Conservation (phyloP, 2,329 filamentous ascomycete genomes). For the Fusarium concolor region DNA sequence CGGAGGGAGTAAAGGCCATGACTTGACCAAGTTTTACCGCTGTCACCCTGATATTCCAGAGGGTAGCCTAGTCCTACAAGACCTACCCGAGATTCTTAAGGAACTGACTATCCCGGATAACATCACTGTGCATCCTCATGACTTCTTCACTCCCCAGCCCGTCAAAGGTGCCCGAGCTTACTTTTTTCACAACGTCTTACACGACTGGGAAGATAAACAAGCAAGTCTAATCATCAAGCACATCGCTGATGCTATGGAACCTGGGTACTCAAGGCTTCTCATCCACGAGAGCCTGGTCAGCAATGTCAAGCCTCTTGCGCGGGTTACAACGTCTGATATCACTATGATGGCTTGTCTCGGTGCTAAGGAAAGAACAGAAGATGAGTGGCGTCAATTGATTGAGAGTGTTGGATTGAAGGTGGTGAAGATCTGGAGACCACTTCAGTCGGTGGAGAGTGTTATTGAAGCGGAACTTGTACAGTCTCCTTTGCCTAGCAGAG, state of each 20-base stretch:
- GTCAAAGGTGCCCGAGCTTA: slow-evolving; percentile 57
- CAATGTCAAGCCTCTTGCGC: slow-evolving; percentile 43
- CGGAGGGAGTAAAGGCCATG: slow-evolving; percentile 53
- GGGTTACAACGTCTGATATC: slow-evolving; percentile 51
- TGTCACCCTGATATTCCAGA: slow-evolving; percentile 43
- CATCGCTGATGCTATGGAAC: slow-evolving; percentile 41
- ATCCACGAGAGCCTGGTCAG: slow-evolving; percentile 53
- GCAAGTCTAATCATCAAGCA: slow-evolving; percentile 49
- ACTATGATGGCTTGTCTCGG: slow-evolving; percentile 51
- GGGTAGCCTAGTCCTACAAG: slow-evolving; percentile 50
- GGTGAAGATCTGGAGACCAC: slow-evolving; percentile 49
- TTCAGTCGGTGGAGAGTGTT: slow-evolving; percentile 46
- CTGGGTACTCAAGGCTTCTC: slow-evolving; percentile 52
- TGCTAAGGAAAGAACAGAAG: slow-evolving; percentile 49
- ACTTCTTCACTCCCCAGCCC: slow-evolving; percentile 54
- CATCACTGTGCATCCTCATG: slow-evolving; percentile 49
- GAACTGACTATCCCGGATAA: slow-evolving; percentile 39
- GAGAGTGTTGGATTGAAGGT: slow-evolving; percentile 43
- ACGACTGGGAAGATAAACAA: slow-evolving; percentile 61
- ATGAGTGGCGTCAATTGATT: slow-evolving; percentile 48
- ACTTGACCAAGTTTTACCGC: slow-evolving; percentile 50
- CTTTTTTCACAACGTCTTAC: slow-evolving; percentile 61
- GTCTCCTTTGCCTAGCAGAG: too few relatives aligned
- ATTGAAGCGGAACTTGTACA: slow-evolving; percentile 39
- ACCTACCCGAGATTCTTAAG: slow-evolving; percentile 50